Evolutionary conservation across 2,329 filamentous ascomycete genomes (phyloP).

Genomic region (Penicillium thymicola): DNA sequence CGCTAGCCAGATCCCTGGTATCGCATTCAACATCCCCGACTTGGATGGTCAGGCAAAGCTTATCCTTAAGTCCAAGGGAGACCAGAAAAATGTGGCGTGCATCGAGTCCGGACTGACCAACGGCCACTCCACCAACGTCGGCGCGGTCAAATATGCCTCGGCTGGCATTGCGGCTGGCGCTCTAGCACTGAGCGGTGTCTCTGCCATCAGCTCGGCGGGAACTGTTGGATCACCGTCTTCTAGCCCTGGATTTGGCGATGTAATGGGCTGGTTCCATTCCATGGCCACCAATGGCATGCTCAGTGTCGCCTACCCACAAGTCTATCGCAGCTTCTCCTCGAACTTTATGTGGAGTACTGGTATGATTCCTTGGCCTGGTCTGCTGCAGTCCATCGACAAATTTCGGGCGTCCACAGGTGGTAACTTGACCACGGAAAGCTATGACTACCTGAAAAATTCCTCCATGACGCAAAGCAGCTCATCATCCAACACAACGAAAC

Average conservation of each 20-base stretch:
- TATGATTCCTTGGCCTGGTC: conserved; percentile 73
- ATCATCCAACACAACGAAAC: conserved; percentile 52
- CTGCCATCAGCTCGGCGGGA: conserved; percentile 62
- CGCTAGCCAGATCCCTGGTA: conserved; percentile 73
- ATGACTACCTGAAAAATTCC: conserved; percentile 67
- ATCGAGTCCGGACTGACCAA: conserved; percentile 79
- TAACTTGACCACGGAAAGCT: conserved; percentile 76
- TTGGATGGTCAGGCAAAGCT: conserved; percentile 82
- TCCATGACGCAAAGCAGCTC: conserved; percentile 59
- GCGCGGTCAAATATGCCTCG: conserved; percentile 78
- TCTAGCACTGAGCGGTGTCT: conserved; percentile 67
- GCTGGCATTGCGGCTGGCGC: conserved; percentile 84
- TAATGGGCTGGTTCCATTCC: conserved; percentile 86
- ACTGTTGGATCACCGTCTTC: conserved; percentile 61
- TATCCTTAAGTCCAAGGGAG: conserved; percentile 63
- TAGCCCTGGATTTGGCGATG: conserved; percentile 81
- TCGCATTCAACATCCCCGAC: conserved; percentile 88
- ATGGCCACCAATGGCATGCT: conserved; percentile 97
- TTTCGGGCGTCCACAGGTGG: conserved; percentile 81
- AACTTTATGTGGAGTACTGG: conserved; percentile 94
- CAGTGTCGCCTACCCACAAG: conserved; percentile 78
- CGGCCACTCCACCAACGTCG: conserved; percentile 73
- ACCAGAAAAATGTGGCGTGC: conserved; percentile 68
- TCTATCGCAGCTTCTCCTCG: conserved; percentile 85
- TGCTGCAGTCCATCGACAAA: conserved; percentile 78